Base-by-base conservation (phyloP, 228 moss, liverwort and hornwort genomes). In the Sphagnum magellanicum region DNA sequence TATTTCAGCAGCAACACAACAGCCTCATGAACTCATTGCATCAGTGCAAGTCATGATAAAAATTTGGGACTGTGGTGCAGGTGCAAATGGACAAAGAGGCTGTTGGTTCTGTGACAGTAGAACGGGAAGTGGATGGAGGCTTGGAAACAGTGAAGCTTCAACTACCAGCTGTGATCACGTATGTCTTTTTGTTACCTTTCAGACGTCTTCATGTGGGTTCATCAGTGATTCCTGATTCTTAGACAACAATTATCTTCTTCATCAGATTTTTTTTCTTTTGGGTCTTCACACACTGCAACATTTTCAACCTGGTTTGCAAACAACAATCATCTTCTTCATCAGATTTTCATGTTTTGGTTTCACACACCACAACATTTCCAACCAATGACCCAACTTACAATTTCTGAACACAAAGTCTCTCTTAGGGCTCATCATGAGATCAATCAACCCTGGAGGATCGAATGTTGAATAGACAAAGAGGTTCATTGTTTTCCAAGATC, bases 161-260 rank as follows among this genome's bases (percentile, higher is more conserved):
- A 72, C 85, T 98, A 50, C 97, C 97, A 65, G 88, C 91, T 67
- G 91, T 93, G 52, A 85, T 98, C 61, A 93, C 97, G 91, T 89
- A 78, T 65, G 87, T 73, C 50, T 17, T 58, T 70, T 63, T 32
- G 50, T 53, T 53, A 63, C 58, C 68, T 68, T 48, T 55, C 8
- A 64, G 48, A 32, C 13, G 6, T 64, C 32, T 32, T 32, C 1
- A 32, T 32, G 32, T 32, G 32, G 32, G 32, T 32, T 32, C 1
- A 2, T 32, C 32, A 32, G 32, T 32, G 32, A 32, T 32, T 32
- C 3, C 32, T 32, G 32, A 32, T 32, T 32, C 32, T 32, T 32
- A n/a, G 32, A 32, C 3, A 32, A 3, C 32, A 32, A 32, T 32
- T 32, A 1, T 32, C 32, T 32, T 32, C 32, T 32, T 32, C 32